Evolutionary conservation across 768 basidiomycete genomes (phyloP).

Genomic region (Clavulina sp.): DNA sequence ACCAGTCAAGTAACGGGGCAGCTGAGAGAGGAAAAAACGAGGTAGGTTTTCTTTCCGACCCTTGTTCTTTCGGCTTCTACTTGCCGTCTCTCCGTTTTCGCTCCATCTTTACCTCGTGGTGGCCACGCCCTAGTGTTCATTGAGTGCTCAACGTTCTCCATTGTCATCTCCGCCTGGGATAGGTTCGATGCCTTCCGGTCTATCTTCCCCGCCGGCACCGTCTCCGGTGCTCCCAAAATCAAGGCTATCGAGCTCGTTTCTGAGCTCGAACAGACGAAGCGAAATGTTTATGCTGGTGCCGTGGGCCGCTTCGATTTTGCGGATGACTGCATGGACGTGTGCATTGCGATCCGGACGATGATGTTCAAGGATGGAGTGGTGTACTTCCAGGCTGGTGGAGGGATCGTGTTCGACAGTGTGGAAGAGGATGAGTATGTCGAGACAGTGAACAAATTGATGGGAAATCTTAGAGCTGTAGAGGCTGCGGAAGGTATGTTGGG

Average conservation of each 20-base stretch:
- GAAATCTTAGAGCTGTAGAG: constrained; percentile 72
- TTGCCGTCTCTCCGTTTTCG: not conserved
- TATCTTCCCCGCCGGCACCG: constrained; percentile 97
- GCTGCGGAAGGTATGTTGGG: constrained; percentile 74
- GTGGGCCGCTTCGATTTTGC: constrained; percentile 98
- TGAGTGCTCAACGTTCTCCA: not conserved
- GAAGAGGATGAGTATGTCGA: constrained; percentile 97
- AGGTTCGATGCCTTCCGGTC: constrained; percentile 98
- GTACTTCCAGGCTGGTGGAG: constrained; percentile 92
- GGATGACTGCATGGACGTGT: constrained; percentile 88
- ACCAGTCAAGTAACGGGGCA: constrained; percentile 88
- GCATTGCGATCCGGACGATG: constrained; percentile 98
- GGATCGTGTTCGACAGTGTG: constrained; percentile 91
- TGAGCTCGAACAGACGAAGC: constrained; percentile 68
- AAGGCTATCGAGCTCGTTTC: constrained; percentile 91
- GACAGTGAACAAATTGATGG: constrained; percentile 85
- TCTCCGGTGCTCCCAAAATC: constrained; percentile 97
- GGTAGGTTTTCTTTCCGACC: constrained; percentile 31
- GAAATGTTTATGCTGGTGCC: constrained; percentile 92
- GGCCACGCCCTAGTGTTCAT: not conserved
- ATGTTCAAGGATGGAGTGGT: constrained; percentile 82
- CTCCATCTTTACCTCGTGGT: not conserved
- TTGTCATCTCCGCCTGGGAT: not conserved
- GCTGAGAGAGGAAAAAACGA: constrained; percentile 62
- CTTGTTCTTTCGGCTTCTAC: too few species aligned